A percentile compares a stretch with the other conserved stretches of the same genome.
Conservation (phyloP, 495 filamentous ascomycete genomes). For the Neurospora sp. region DNA sequence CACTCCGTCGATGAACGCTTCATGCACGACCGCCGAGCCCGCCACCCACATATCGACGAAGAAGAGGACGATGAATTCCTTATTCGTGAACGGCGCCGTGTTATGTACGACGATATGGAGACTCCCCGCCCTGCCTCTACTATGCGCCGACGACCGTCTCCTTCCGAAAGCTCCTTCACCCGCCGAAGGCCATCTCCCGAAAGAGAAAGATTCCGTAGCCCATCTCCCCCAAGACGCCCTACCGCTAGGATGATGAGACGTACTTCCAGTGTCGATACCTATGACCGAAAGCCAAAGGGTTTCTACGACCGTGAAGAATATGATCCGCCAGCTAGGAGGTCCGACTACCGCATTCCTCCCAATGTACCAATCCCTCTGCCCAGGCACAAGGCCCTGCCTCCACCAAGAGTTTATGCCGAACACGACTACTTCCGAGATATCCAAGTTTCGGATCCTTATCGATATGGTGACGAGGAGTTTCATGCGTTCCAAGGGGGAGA, state of each 20-base stretch:
- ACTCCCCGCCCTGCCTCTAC: conserved; percentile 11
- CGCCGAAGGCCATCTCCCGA: conserved; percentile 22
- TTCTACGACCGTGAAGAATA: conserved; percentile 41
- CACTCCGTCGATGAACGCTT: conserved; percentile 23
- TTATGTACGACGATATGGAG: conserved; percentile 27
- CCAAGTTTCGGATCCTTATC: conserved; percentile 54
- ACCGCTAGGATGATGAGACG: conserved; percentile 23
- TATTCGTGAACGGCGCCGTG: conserved; percentile 26
- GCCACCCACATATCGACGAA: conserved; percentile 25
- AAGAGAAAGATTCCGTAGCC: conserved; percentile 26
- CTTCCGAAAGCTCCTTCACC: conserved; percentile 23
- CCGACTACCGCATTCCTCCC: conserved; percentile 35
- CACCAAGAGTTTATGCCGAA: conserved; percentile 41
- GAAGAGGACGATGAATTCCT: conserved; percentile 29
- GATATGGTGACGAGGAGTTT: conserved; percentile 59
- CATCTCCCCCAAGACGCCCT: conserved; percentile 23
- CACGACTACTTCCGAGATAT: conserved; percentile 49
- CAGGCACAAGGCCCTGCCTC: conserved; percentile 31
- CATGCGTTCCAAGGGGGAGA: conserved; percentile 28
- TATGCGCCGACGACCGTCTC: conserved; percentile 8
- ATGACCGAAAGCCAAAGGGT: conserved; percentile 39
- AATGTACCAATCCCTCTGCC: conserved; percentile 48
- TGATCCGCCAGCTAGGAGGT: conserved; percentile 24
- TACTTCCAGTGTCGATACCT: conserved; percentile 39
- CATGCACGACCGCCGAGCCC: conserved; percentile 16